Base-by-base conservation (phyloP, 2,329 filamentous ascomycete species). In the Rhinocladiella similis region DNA sequence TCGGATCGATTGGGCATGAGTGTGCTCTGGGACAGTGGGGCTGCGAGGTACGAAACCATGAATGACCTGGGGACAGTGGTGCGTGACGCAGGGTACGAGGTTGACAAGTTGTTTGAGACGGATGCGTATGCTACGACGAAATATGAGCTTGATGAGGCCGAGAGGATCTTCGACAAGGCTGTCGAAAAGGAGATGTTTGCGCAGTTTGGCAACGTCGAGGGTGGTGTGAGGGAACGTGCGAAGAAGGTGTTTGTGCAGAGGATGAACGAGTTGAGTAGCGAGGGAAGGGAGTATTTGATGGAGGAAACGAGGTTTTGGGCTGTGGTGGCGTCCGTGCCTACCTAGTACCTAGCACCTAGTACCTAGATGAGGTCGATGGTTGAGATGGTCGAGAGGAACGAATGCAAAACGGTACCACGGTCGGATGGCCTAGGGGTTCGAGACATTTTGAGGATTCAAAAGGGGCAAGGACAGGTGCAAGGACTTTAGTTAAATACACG, bases 261-360 rank as follows among this genome's bases (percentile, higher is more conserved):
- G 18, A 41, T 57, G 13, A 18, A 22, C 27, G 49, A 53, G 9
- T 16, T 54, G 9, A 38, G 35, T 38, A 10, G 5, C 14, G 38
- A 12, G 38, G 12, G 13, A 16, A 19, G 5, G 6, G 38, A 41
- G 14, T 10, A 9, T 9, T 10, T 33, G 10, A 9, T 10, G 3
- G 57, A 60, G 35, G 53, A 60, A 43, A 53, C 48, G 13, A 50
- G 42, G 36, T 60, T 33, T 38, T 60, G 57, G 57, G 50, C 57
- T 29, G 42, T 54, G 2, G 48, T 60, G 14, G 57, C 54, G 29
- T 50, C 53, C 10, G 48, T 20, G n/a, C 33, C 48, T 33, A 12
- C 29, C 10, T 33, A 27, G 25, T 27, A 27, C 25, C 7, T n/a
- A n/a, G n/a, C n/a, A n/a, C n/a, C n/a, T n/a, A n/a, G n/a, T n/a